A percentile compares a stretch with the other conserved stretches of the same genome.
Conservation (phyloP, 2,329 filamentous ascomycete genomes). For the Diaporthe longicolla region DNA sequence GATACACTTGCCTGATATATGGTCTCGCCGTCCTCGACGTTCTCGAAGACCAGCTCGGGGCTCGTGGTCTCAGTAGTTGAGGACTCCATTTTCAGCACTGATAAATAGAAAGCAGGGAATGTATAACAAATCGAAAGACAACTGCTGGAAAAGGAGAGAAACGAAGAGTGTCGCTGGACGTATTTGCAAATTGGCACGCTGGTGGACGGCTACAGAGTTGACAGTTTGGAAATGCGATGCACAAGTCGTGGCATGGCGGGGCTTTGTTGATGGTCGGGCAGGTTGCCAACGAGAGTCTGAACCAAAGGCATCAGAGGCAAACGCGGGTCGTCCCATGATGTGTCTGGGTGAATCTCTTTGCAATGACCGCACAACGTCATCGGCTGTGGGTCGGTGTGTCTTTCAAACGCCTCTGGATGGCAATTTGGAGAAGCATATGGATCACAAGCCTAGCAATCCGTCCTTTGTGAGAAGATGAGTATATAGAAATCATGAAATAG, state of each 20-base stretch:
- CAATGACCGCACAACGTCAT: not conserved
- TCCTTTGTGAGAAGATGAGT: accelerated
- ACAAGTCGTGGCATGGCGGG: not conserved
- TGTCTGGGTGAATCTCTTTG: not conserved
- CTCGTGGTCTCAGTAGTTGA: not conserved
- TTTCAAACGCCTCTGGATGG: not conserved
- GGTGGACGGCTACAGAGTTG: not conserved
- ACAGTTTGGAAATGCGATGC: not conserved
- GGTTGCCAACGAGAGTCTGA: no score
- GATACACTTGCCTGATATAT: not conserved
- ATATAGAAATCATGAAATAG: not conserved
- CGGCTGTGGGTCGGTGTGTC: not conserved
- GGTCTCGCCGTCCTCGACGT: not conserved
- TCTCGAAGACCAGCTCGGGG: not conserved
- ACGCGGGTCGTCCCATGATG: not conserved
- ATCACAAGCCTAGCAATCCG: not conserved
- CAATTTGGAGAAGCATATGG: not conserved
- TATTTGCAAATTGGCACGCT: not conserved
- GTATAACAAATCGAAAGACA: not conserved
- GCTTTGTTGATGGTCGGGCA: not conserved
- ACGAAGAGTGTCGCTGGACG: not conserved
- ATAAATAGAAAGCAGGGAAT: not conserved
- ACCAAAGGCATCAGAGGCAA: not conserved
- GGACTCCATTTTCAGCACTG: no score
- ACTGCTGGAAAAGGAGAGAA: not conserved